These are phyloP conservation scores for Phyllosticta capitalensis DNA, from an alignment of 2,329 filamentous ascomycete genomes.

Conservation along the genomic window DNA sequence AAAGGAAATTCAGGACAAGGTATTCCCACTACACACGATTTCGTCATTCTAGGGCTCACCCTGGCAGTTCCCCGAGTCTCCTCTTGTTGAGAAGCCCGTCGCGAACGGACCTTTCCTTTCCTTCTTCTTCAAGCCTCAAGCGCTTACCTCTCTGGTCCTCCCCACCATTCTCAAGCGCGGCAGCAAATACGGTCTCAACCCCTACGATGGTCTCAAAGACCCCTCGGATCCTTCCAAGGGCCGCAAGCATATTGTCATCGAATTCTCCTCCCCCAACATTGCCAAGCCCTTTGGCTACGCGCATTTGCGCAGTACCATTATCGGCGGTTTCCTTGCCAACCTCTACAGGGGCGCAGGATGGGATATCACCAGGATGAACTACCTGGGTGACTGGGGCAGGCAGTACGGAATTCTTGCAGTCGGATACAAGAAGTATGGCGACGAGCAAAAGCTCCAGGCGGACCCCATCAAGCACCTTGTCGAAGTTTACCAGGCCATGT, in stretches of 20 bases:
- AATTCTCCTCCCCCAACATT: constrained; percentile 80
- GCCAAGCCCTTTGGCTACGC: constrained; percentile 73
- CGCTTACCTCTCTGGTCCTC: constrained; percentile 56
- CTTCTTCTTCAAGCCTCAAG: constrained; percentile 69
- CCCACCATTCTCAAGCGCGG: constrained; percentile 58
- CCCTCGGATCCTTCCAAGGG: constrained; percentile 50
- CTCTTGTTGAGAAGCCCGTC: constrained; percentile 61
- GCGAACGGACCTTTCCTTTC: constrained; percentile 61
- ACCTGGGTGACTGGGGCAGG: constrained; percentile 72
- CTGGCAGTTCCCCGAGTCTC: constrained; percentile 61
- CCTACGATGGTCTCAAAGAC: constrained; percentile 50
- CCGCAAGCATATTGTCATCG: constrained; percentile 61
- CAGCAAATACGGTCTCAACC: constrained; percentile 54
- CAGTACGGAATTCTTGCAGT: constrained; percentile 63
- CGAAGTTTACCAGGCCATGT: constrained; percentile 72
- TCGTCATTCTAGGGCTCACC: neutral
- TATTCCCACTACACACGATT: constrained; percentile 12
- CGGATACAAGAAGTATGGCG: constrained; percentile 66
- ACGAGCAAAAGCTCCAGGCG: constrained; percentile 57
- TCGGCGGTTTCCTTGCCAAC: constrained; percentile 63
- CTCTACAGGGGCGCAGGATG: constrained; percentile 59
- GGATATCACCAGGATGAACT: constrained; percentile 64
- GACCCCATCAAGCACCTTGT: constrained; percentile 78
- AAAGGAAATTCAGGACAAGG: constrained; percentile 44
- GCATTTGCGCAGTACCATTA: constrained; percentile 67